Percentiles rank a stretch among this genome's conserved stretches.
These are phyloP conservation scores for sunflower (Helianthus annuus) DNA, from an alignment of 129 eudicot species.

Conservation along the genomic window HanXRQr2.0-SUNRISE NC_035448.2:50977869-50978368, in stretches of 20 bases:
- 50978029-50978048: slow-evolving; percentile 23
- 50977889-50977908: slow-evolving; percentile 29
- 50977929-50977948: slow-evolving; percentile 28
- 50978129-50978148: slow-evolving; percentile 28
- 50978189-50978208: slow-evolving; percentile 42
- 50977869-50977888: slow-evolving; percentile 33
- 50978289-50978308: slow-evolving; percentile 26
- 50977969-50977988: neutral
- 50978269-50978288: slow-evolving; percentile 40
- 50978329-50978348: slow-evolving; percentile 44
- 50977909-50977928: slow-evolving; percentile 33
- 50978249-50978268: slow-evolving; percentile 6
- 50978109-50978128: slow-evolving; percentile 24
- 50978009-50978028: neutral
- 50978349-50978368: neutral
- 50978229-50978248: slow-evolving; percentile 41
- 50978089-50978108: slow-evolving; percentile 26
- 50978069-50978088: neutral
- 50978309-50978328: slow-evolving; percentile 52
- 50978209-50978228: slow-evolving; percentile 62
- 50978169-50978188: slow-evolving; percentile 23
- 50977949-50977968: slow-evolving; percentile 24
- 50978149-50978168: slow-evolving; percentile 16
- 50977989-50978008: slow-evolving; percentile 25
- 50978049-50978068: neutral